These are phyloP conservation scores for Marsdenia floribunda DNA, from an alignment of 257 asterid species.

Conservation along the genomic window DNA sequence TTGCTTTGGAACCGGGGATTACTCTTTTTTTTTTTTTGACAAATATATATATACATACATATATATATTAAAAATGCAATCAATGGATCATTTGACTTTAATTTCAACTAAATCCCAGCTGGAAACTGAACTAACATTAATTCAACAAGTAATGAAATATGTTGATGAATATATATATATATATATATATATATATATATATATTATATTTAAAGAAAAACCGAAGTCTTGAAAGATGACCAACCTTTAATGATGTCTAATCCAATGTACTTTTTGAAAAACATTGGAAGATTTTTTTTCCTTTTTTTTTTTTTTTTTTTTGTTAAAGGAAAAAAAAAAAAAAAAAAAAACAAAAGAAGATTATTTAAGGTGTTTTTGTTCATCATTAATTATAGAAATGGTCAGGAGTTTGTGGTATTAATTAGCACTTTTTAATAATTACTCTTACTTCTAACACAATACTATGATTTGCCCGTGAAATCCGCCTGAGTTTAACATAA, in stretches of 20 bases:
- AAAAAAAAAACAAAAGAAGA: background rate
- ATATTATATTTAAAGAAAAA: too few species aligned
- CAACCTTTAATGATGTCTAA: slow-evolving; percentile 17
- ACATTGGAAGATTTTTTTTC: background rate
- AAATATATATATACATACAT: background rate
- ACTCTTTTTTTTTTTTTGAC: background rate
- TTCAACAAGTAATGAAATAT: slow-evolving; percentile 19
- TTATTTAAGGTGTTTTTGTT: background rate
- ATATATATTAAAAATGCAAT: background rate
- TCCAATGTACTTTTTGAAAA: slow-evolving; percentile 20
- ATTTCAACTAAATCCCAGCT: background rate
- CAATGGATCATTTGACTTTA: slow-evolving; percentile 11
- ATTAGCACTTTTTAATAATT: slow-evolving; percentile 6
- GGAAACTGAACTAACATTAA: background rate
- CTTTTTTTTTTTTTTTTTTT: too few species aligned
- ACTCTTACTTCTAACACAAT: background rate
- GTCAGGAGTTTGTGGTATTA: background rate
- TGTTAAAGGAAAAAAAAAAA: background rate
- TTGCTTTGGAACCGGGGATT: slow-evolving; percentile 8
- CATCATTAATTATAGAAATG: background rate
- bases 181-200: background rate
- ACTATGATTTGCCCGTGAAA: slow-evolving; percentile 19
- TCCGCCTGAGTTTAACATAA: slow-evolving; percentile 15
- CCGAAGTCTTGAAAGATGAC: slow-evolving; percentile 8
- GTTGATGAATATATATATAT: background rate